Evolutionary conservation across 2,329 filamentous ascomycete species (phyloP), one percentile per base, ranked within the genome.

Genomic region (Periconia sp.): DNA sequence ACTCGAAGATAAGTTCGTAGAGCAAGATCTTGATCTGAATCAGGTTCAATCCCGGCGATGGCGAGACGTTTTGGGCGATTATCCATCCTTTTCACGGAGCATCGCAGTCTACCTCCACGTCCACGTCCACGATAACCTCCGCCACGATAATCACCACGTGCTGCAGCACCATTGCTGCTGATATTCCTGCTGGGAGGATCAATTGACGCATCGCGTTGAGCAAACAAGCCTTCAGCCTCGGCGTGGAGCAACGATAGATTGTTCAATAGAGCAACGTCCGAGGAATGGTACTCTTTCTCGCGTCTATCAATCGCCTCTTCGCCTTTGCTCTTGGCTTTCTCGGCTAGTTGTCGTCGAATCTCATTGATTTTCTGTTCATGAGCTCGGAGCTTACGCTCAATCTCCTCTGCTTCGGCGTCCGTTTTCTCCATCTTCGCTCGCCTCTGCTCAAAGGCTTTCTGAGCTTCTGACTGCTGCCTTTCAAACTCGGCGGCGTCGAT

Each of bases 21-120:
- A 27, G 81, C 79, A 72, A 92, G 89, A 59, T 92, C 86, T 64
- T 84, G 84, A 14, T 49, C 44, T 14, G 79, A 79, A 3, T 85
- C 85, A 65, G 87, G 85, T 71, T 86, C 85, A 11, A 85, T 81
- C 2, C 85, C 87, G 8, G 80, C 79, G 20, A 93, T 74, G 6
- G 82, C 81, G 10, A 94, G 77, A 56, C 81, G 86, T 68, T 83
- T 88, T 0, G 90, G 87, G 43, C 90, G 81, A 69, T 92, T 92
- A 65, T 94, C 90, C 19, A 94, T 79, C 17, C 87, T 87, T 61
- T 81, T 77, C 15, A 84, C 81, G 60, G 87, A 78, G 23, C 77
- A 77, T 17, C 64, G 62, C 14, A 9, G 33, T 14, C 11, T 35
- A 15, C 20, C 35, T 40, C 46, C 35, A 57, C 61, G 6, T 3